phyloP scores from a whole-genome alignment of 2,329 filamentous ascomycete genomes.

The Tympanopsis confertula region DNA sequence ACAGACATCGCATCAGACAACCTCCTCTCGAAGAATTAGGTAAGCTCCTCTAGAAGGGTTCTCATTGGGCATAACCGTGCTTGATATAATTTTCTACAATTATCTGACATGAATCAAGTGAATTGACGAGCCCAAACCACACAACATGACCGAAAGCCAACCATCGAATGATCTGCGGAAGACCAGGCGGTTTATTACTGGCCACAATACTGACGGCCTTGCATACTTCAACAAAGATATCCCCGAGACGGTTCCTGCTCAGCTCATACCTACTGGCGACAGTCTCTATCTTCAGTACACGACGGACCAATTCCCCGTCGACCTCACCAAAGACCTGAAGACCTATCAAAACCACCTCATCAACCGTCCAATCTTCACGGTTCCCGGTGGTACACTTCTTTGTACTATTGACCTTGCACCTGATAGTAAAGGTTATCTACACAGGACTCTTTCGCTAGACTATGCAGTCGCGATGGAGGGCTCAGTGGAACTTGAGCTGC shows the following conservation, averaged over 20 bases:
- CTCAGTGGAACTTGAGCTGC: not conserved
- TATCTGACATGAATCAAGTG: too few species aligned
- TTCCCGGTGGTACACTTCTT: slow-evolving; percentile 24
- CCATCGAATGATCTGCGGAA: slow-evolving; percentile 9
- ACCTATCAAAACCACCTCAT: slow-evolving; percentile 19
- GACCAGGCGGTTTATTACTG: slow-evolving; percentile 19
- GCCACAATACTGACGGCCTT: slow-evolving; percentile 15
- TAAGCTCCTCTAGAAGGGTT: too few species aligned
- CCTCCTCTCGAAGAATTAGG: too few species aligned
- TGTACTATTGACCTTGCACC: slow-evolving; percentile 36
- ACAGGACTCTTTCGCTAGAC: slow-evolving; percentile 9
- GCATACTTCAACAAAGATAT: slow-evolving; percentile 16
- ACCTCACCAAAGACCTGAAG: slow-evolving; percentile 27
- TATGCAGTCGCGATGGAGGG: slow-evolving; percentile 3
- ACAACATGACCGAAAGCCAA: not conserved
- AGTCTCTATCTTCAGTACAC: slow-evolving; percentile 21
- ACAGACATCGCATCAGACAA: too few species aligned
- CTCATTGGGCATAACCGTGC: too few species aligned
- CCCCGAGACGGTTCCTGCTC: slow-evolving; percentile 13
- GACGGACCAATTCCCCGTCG: slow-evolving; percentile 22
- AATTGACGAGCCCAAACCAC: too few species aligned
- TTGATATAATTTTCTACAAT: too few species aligned
- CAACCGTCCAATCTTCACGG: slow-evolving; percentile 6
- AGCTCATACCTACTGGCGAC: slow-evolving; percentile 8
- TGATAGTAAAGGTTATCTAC: slow-evolving; percentile 21